phyloP scores from a whole-genome alignment of 208 protist genomes.

The Crithidia thermophila region DNA sequence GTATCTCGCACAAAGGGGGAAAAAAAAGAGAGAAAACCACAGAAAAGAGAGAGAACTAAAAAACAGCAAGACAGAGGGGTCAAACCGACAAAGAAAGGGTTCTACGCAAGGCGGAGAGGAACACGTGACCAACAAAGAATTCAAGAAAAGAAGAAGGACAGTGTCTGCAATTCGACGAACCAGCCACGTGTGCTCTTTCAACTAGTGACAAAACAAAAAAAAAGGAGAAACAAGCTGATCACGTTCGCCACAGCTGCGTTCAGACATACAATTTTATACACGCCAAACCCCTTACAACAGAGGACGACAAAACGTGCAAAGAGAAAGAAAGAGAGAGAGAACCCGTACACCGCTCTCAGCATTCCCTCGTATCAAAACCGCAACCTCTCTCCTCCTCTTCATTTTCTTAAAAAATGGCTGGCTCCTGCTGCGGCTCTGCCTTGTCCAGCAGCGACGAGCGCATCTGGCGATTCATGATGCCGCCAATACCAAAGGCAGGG shows the following conservation, averaged over 20 bases:
- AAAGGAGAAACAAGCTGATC: neutral
- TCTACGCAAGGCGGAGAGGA: no score
- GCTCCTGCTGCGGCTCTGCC: conserved; percentile 40
- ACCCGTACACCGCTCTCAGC: no score
- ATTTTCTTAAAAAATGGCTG: conserved; percentile 3
- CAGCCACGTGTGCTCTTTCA: no score
- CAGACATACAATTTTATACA: no score
- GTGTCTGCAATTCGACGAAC: no score
- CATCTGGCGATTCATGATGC: conserved; percentile 86
- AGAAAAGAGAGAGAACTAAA: neutral
- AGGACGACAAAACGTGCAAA: no score
- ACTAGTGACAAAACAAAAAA: neutral
- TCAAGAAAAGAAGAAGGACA: no score
- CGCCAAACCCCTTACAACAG: no score
- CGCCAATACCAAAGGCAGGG: conserved; percentile 81
- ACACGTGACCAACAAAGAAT: no score
- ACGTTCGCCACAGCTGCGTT: no score
- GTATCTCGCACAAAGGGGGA: neutral
- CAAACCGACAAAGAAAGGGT: neutral
- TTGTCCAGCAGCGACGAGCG: conserved; percentile 71
- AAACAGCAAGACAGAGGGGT: neutral
- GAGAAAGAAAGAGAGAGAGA: no score
- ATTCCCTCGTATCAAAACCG: no score
- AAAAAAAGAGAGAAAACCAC: neutral
- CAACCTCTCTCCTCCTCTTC: neutral